Evolutionary conservation across 768 basidiomycete genomes (phyloP), one percentile per base, ranked within the genome.

Genomic region (Leccinellum luteum): DNA sequence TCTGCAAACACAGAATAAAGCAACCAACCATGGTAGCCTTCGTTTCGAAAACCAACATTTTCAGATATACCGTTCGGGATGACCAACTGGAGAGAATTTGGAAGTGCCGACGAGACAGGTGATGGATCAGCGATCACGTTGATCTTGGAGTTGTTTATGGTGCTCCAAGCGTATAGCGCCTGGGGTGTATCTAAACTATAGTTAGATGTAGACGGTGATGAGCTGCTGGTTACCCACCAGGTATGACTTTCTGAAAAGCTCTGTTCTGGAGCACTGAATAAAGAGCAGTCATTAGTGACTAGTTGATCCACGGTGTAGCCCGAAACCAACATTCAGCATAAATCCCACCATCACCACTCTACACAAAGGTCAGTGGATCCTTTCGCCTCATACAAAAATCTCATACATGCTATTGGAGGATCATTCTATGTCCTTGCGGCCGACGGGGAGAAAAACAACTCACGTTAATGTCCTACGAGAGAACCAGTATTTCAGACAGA

Each of bases 311-410:
- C 12, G 9, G 6, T 49, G 9, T 21, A 27, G 45, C 75, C 49
- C 30, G 17, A 9, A 32, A 59, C 65, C 17, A 52, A 84, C 85
- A 66, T 69, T 87, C 86, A 2, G 78, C 85, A 52, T 87, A 87
- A 21, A 88, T 65, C 2, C 86, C 85, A 34, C 86, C 85, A 58
- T 87, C 86, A 25, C 85, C 84, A 58, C 85, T 85, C 84, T 87
- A 52, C n/a, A 6, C 44, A 4, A 32, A 19, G n/a, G 65, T 69
- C 60, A 73, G 68, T 55, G 21, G 4, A 52, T 34, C n/a, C 51
- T 13, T 23, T 8, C 15, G 51, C n/a, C 15, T 49, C 8, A 4
- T 38, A 17, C 21, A 27, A 4, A 15, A 49, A 48, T 23, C 9
- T 54, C 72, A 63, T 67, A 78, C 77, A 60, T 75, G 73, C 75